Evolutionary conservation across 352 stramenopile species (phyloP).

Genomic region (Pythium plurisporium): DNA sequence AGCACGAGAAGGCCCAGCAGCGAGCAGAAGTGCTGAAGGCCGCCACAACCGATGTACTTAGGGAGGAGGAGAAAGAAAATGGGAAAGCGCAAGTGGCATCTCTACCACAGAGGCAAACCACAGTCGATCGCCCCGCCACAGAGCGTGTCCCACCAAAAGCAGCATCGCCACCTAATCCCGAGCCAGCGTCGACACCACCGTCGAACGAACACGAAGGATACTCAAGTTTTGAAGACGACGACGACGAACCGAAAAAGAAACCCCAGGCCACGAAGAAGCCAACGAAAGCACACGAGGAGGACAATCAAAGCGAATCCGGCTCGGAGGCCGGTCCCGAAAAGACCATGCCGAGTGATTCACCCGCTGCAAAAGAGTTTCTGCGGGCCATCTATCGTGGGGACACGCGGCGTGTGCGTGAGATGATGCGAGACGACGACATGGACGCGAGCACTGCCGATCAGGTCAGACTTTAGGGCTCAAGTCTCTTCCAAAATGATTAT

Average conservation of each 20-base stretch:
- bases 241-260: conserved; percentile 14
- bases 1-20: conserved; percentile 26
- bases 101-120: background rate
- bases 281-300: conserved; percentile 7
- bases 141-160: background rate
- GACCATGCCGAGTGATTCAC: conserved; percentile 49
- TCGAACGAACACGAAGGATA: conserved; percentile 44
- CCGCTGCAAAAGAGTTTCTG: conserved; percentile 55
- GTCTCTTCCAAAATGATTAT: background rate
- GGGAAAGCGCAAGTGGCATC: background rate
- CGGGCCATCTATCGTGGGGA: conserved; percentile 60
- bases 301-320: conserved; percentile 22
- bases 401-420: conserved; percentile 40
- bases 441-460: conserved; percentile 58
- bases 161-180: background rate
- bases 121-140: background rate
- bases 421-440: conserved; percentile 43
- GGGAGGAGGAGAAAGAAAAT: conserved; percentile 9
- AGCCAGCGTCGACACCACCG: no score
- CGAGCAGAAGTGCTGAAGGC: conserved; percentile 22
- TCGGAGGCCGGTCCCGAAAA: conserved; percentile 17
- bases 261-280: background rate
- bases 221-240: conserved; percentile 59
- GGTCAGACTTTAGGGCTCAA: conserved; percentile 19
- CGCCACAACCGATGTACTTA: conserved; percentile 18